These are phyloP conservation scores for Ensete glaucum DNA, from an alignment of 176 grass and related monocot species.

Conservation along the genomic window DNA sequence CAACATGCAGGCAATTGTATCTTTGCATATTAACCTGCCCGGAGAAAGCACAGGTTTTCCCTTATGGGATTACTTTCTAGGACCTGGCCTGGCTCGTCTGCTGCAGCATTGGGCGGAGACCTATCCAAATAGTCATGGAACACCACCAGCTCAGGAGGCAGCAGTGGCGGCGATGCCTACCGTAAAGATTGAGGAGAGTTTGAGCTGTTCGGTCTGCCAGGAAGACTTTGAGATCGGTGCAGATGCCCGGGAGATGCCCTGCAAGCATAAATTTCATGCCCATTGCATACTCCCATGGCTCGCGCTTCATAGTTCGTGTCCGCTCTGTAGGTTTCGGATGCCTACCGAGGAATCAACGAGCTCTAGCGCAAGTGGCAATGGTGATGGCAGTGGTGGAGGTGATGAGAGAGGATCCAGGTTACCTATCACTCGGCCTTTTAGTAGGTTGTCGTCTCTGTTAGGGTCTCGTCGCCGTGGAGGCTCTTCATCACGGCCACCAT, in stretches of 20 bases:
- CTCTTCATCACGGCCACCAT: slow-evolving; percentile 27
- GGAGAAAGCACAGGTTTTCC: slow-evolving; percentile 26
- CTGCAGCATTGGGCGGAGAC: slow-evolving; percentile 62
- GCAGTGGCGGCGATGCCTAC: slow-evolving; percentile 59
- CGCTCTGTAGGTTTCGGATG: slow-evolving; percentile 68
- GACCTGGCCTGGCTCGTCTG: slow-evolving; percentile 59
- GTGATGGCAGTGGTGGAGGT: background rate
- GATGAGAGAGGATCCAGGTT: slow-evolving; percentile 41
- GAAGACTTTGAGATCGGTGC: slow-evolving; percentile 57
- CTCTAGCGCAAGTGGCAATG: slow-evolving; percentile 11
- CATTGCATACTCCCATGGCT: slow-evolving; percentile 78
- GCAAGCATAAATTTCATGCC: slow-evolving; percentile 36
- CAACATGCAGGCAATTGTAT: slow-evolving; percentile 18
- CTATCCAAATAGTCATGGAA: slow-evolving; percentile 43
- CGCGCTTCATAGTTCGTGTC: slow-evolving; percentile 74
- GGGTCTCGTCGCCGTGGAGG: slow-evolving; percentile 2
- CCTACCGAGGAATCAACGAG: slow-evolving; percentile 41
- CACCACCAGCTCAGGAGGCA: slow-evolving; percentile 55
- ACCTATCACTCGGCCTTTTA: slow-evolving; percentile 35
- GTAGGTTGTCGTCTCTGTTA: slow-evolving; percentile 37
- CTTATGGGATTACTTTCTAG: slow-evolving; percentile 49
- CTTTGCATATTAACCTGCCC: slow-evolving; percentile 1
- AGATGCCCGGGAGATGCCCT: slow-evolving; percentile 26
- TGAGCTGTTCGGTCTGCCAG: slow-evolving; percentile 64
- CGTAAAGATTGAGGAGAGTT: slow-evolving; percentile 29